Evolutionary conservation across 768 basidiomycete species (phyloP).

Genomic region (Plicaturopsis crispa): DNA sequence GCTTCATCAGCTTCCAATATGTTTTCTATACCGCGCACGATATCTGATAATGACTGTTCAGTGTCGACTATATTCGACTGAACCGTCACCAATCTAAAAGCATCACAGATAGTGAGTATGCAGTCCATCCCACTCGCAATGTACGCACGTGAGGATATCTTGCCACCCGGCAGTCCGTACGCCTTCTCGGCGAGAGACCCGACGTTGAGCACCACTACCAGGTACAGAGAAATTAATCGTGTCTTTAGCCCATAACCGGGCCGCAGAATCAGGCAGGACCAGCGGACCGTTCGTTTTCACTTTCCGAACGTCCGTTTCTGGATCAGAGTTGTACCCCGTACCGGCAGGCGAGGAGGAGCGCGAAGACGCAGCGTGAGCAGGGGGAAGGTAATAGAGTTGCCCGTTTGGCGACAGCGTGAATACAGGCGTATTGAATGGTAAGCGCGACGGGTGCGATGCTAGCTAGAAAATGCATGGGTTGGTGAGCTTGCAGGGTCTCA

Average conservation of each 20-base stretch:
- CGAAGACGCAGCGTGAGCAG: conserved; percentile 20
- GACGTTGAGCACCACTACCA: too few relatives aligned
- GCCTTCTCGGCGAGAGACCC: too few relatives aligned
- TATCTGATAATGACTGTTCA: conserved; percentile 37
- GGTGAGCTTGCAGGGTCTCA: too few relatives aligned
- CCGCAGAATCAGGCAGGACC: background rate
- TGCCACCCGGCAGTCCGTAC: conserved; percentile 53
- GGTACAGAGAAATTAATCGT: too few relatives aligned
- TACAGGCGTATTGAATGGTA: conserved; percentile 72
- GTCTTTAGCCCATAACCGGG: too few relatives aligned
- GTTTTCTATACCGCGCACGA: conserved; percentile 39
- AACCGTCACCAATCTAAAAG: conserved; percentile 40
- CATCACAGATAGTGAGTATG: conserved; percentile 8
- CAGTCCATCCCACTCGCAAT: background rate
- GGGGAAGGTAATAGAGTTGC: conserved; percentile 51
- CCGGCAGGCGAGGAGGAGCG: conserved; percentile 51
- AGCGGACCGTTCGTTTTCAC: conserved; percentile 20
- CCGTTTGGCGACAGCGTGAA: conserved; percentile 57
- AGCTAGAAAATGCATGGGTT: conserved; percentile 17
- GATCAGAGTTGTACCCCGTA: conserved; percentile 66
- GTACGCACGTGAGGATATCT: conserved; percentile 57
- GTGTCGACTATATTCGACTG: conserved; percentile 47
- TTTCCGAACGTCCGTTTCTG: conserved; percentile 47
- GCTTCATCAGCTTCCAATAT: conserved; percentile 33
- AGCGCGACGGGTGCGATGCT: conserved; percentile 28